Evolutionary conservation across 1,284 basidiomycete species (phyloP), one percentile per base, ranked within the genome.

Genomic region (Omphalotus olearius): DNA sequence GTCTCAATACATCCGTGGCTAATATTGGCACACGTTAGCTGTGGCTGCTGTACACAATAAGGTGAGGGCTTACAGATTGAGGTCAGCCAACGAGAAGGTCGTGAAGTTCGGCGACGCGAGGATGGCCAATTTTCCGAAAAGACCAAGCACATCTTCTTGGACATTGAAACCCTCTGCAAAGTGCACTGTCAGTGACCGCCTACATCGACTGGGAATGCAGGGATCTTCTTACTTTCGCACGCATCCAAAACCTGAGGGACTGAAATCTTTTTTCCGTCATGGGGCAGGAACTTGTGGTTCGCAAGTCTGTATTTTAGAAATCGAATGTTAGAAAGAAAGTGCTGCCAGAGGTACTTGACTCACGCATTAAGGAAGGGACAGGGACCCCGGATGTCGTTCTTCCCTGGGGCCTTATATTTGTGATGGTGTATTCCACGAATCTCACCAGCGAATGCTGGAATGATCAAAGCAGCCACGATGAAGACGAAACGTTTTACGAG

Each of bases 1-100:
- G 60, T 58, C 45, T 62, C 59, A 13, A 60, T 52, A 38, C 50
- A 52, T 7, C 53, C 56, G 51, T 62, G 61, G 0, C 59, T 61
- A 26, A 7, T 5, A 39, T 23, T 5, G 20, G 16, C 48, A 23
- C n/a, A 6, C 20, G 47, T 30, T 5, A n/a, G 14, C 5, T 23
- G 23, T 11, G 16, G 37, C 10, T 2, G 25, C 26, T 25, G n/a
- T n/a, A 47, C 14, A 38, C 36, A 25, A 3, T 16, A 16, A 43
- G 1, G 2, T 18, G 18, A 20, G 1, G 10, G 47, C 50, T 17
- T 38, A 60, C 59, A 56, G 46, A 23, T 20, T 45, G 23, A 60
- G 47, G 18, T 53, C 51, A n/a, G 57, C 36, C 3, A 60, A 47
- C 13, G 50, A 35, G 33, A 55, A 38, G 26, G 42, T 54, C 3